Conservation (phyloP, 768 basidiomycete genomes). For the Lactarius quietus region DNA sequence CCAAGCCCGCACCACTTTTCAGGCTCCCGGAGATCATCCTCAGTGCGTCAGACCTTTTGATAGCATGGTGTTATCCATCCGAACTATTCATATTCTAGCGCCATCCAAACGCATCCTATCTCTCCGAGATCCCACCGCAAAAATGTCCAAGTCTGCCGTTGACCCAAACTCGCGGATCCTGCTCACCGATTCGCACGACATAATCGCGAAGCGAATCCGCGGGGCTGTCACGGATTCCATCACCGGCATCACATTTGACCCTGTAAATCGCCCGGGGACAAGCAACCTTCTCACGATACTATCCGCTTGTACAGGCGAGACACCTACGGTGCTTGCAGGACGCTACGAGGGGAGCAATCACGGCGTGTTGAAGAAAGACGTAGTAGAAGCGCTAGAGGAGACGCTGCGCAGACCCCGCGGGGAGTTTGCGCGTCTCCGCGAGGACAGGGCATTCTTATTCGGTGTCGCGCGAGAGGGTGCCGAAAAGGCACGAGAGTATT, state of each 20-base stretch:
- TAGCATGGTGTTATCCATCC: neutral
- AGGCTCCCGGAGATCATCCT: slow-evolving; percentile 67
- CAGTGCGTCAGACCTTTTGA: slow-evolving; percentile 48
- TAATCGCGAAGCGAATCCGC: slow-evolving; percentile 70
- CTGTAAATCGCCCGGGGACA: slow-evolving; percentile 72
- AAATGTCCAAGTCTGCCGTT: slow-evolving; percentile 95
- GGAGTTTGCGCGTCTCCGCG: slow-evolving; percentile 62
- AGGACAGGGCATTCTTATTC: slow-evolving; percentile 56
- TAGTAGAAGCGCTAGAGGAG: slow-evolving; percentile 69
- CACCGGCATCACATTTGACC: slow-evolving; percentile 74
- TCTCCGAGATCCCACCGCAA: slow-evolving; percentile 76
- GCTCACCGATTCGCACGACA: slow-evolving; percentile 64
- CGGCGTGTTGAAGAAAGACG: slow-evolving; percentile 67
- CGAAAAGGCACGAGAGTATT: slow-evolving; percentile 55
- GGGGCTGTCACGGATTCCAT: slow-evolving; percentile 84
- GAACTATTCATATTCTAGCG: slow-evolving; percentile 42
- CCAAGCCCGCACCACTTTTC: slow-evolving; percentile 50
- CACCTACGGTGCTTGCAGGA: slow-evolving; percentile 43
- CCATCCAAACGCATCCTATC: slow-evolving; percentile 80
- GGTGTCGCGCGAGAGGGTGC: slow-evolving; percentile 64
- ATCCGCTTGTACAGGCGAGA: slow-evolving; percentile 60
- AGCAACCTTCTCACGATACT: slow-evolving; percentile 80
- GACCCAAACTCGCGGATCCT: slow-evolving; percentile 78
- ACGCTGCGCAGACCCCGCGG: slow-evolving; percentile 60
- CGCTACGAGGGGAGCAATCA: slow-evolving; percentile 56